A percentile compares a stretch with the other conserved stretches of the same genome.
Evolutionary conservation across 1,284 basidiomycete genomes (phyloP).

Genomic region (Volvariella volvacea): DNA sequence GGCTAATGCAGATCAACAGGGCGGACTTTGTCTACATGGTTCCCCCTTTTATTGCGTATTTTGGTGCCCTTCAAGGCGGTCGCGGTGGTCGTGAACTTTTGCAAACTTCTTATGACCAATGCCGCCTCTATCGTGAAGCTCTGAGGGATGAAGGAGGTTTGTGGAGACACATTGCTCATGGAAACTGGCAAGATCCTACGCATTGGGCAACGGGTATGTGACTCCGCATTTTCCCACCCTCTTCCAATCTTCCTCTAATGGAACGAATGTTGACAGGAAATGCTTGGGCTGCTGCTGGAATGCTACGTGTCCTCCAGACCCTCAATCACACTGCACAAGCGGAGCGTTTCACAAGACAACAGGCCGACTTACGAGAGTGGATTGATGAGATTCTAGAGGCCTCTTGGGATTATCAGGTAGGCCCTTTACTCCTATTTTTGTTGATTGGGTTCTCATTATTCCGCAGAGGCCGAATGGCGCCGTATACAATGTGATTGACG

Average conservation of each 20-base stretch:
- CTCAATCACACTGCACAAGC: slow-evolving; percentile 41
- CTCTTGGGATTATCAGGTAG: slow-evolving; percentile 43
- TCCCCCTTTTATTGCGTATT: slow-evolving; percentile 77
- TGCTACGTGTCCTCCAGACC: slow-evolving; percentile 55
- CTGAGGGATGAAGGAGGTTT: slow-evolving; percentile 36
- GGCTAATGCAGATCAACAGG: slow-evolving; percentile 21
- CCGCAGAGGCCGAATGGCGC: slow-evolving; percentile 35
- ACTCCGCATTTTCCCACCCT: slow-evolving; percentile 2
- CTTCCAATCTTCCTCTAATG: not conserved
- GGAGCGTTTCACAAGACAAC: slow-evolving; percentile 32
- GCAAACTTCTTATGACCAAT: slow-evolving; percentile 60
- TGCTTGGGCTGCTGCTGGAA: slow-evolving; percentile 64
- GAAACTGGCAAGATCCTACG: slow-evolving; percentile 37
- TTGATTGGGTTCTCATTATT: slow-evolving; percentile 5
- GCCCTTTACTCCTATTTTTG: slow-evolving; percentile 8
- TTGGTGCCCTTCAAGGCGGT: slow-evolving; percentile 44
- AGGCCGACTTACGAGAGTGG: slow-evolving; percentile 46
- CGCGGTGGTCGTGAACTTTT: slow-evolving; percentile 39
- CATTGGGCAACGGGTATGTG: slow-evolving; percentile 46
- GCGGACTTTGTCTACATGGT: slow-evolving; percentile 66
- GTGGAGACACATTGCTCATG: slow-evolving; percentile 49
- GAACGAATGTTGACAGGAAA: slow-evolving; percentile 34
- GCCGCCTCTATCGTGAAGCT: slow-evolving; percentile 52
- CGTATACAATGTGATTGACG: slow-evolving; percentile 47
- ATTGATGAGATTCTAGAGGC: slow-evolving; percentile 49